Evolutionary conservation across 73 alveolate species (phyloP), one percentile per base, ranked within the genome.

Genomic region (Durusdinium trenchii): DNA sequence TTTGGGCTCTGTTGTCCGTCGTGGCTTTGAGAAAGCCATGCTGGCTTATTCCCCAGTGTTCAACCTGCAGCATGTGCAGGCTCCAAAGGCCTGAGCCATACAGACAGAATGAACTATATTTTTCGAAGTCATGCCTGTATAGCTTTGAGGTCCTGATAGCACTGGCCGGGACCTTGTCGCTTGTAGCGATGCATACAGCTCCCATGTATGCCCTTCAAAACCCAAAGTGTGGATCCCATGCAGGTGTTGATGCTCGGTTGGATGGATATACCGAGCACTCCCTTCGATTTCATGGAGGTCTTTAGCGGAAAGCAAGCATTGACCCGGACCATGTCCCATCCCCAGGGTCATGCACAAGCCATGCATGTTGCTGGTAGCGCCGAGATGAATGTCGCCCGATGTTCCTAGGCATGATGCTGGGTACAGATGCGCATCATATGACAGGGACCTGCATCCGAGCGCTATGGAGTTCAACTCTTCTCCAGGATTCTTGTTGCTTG

Each of bases 41-140:
- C n/a, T 71, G 83, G 83, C 14, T 10, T 71, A 71, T 35, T 32
- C 83, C 10, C 84, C 84, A 6, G 84, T 71, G 51, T 47, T 36
- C 6, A 47, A 51, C 52, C 84, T 71, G 32, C 84, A 71, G 38
- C 84, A 71, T 71, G 84, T 71, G 32, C 84, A 71, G 28, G 84
- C 84, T 16, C 84, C 84, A 47, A 71, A 71, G 84, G 84, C n/a
- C n/a, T n/a, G n/a, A n/a, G n/a, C n/a, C n/a, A n/a, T n/a, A n/a
- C n/a, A n/a, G n/a, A n/a, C n/a, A n/a, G n/a, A n/a, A n/a, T n/a
- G n/a, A n/a, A n/a, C n/a, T n/a, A n/a, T n/a, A n/a, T n/a, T n/a
- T n/a, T n/a, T n/a, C n/a, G n/a, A n/a, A n/a, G n/a, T n/a, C n/a
- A n/a, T n/a, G n/a, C n/a, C n/a, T n/a, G n/a, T n/a, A n/a, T n/a